Evolutionary conservation across 441 rosid species (phyloP), one percentile per base, ranked within the genome.

Genomic region (Mallotus japonicus): DNA sequence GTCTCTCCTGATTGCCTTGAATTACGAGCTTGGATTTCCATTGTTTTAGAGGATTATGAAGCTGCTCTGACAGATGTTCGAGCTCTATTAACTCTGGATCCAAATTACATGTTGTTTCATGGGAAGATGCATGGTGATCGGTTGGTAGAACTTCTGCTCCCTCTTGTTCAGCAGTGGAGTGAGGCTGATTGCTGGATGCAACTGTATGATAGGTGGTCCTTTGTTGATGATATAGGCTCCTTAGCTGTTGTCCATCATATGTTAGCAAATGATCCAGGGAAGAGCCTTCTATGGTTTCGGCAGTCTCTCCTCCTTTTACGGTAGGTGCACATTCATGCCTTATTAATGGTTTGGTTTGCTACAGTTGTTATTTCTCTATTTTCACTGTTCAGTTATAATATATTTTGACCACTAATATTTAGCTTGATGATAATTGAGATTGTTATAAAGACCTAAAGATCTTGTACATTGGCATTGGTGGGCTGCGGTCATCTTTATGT

Each of bases 101-200:
- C 97, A 7, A 78, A 83, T 82, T 88, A 88, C 81, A 83, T 86
- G 94, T 82, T 92, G 86, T 93, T 91, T 76, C 78, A 91, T 56
- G 84, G 89, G 75, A 88, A 87, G 74, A 74, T 93, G 84, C 89
- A 78, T 6, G 92, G 88, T 49, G 95, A 95, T 63, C 89, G 79
- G 55, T 72, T 95, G 84, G 89, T 92, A 65, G 93, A 93, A 78
- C 77, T 87, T 70, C 92, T 95, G 28, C 76, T 82, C 14, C 97
- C 96, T 50, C 85, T 83, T 63, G 94, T 82, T 51, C 99, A 84
- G 77, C 91, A 87, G 75, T 89, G 89, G 87, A 89, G 88, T 79
- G 91, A 88, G 81, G 97, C 94, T 73, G 98, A 93, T 76, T 93
- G 98, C 81, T 95, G 98, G 99, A 91, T 93, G 91, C 97, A 91